Evolutionary conservation across 208 protist genomes (phyloP).

Genomic region (Leishmania tarentolae): DNA sequence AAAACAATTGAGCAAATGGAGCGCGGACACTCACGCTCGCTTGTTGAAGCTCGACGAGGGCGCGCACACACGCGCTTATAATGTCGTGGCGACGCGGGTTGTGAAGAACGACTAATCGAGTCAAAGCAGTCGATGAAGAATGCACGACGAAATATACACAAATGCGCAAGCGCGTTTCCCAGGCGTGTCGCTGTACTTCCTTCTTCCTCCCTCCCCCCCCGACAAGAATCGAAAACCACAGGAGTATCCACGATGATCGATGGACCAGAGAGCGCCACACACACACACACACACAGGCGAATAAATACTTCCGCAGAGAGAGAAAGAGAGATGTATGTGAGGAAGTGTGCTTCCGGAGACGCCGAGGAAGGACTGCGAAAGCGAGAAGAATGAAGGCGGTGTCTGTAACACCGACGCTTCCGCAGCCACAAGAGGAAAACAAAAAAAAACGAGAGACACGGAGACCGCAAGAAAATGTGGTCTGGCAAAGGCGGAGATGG

Average conservation of each 20-base stretch:
- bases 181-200: background rate
- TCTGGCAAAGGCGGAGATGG: background rate
- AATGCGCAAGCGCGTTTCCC: background rate
- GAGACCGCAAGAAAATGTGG: background rate
- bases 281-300: background rate
- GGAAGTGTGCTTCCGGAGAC: background rate
- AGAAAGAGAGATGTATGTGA: background rate
- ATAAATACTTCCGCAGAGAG: background rate
- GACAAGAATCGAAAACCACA: too few species aligned
- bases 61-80: background rate
- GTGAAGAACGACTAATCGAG: background rate
- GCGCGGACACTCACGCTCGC: background rate
- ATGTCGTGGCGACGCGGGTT: background rate
- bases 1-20: background rate
- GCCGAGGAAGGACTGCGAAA: background rate
- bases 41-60: background rate
- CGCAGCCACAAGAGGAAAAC: background rate
- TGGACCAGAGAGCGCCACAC: too few species aligned
- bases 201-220: background rate
- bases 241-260: too few species aligned
- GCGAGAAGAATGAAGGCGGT: background rate
- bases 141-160: too few species aligned
- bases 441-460: background rate
- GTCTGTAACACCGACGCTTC: background rate
- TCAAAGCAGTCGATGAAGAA: background rate